Percentiles rank a stretch among this genome's conserved stretches.
Evolutionary conservation across 2,329 filamentous ascomycete genomes (phyloP).

Genomic region (Bipolaris sorokiniana): DNA sequence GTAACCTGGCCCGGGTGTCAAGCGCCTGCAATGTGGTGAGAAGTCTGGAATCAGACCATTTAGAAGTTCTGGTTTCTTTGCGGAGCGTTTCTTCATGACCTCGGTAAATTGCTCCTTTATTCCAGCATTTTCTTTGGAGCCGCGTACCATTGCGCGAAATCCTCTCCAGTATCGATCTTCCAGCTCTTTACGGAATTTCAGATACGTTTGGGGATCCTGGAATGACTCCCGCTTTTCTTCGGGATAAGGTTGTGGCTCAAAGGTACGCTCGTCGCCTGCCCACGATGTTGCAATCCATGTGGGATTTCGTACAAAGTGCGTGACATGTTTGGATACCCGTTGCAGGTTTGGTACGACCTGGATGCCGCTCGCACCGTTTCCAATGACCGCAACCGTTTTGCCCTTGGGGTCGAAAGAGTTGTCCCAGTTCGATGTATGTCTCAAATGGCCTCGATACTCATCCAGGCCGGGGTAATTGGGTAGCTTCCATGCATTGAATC

Average conservation of each 20-base stretch:
- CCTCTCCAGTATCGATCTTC: conserved; percentile 66
- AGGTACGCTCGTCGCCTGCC: conserved; percentile 53
- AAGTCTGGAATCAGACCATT: conserved; percentile 53
- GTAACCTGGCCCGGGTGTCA: conserved; percentile 48
- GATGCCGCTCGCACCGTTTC: conserved; percentile 68
- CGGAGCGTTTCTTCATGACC: conserved; percentile 48
- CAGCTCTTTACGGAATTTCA: conserved; percentile 53
- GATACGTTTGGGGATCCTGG: conserved; percentile 65
- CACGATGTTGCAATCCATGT: conserved; percentile 64
- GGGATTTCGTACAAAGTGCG: conserved; percentile 65
- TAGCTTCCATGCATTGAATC: conserved; percentile 43
- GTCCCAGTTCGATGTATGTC: conserved; percentile 44
- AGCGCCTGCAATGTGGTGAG: conserved; percentile 39
- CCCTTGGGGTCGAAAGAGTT: conserved; percentile 57
- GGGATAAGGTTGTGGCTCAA: conserved; percentile 52
- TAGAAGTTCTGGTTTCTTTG: conserved; percentile 50
- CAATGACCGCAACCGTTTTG: conserved; percentile 67
- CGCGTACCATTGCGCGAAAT: conserved; percentile 49
- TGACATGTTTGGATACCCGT: conserved; percentile 56
- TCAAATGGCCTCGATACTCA: conserved; percentile 36
- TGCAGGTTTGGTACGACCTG: conserved; percentile 68
- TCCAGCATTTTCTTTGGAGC: conserved; percentile 43
- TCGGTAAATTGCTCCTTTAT: conserved; percentile 42
- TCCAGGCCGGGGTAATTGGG: conserved; percentile 40
- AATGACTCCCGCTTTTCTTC: conserved; percentile 63